Base-by-base conservation (phyloP, 352 stramenopile genomes). In the Pythium plurisporium region DNA sequence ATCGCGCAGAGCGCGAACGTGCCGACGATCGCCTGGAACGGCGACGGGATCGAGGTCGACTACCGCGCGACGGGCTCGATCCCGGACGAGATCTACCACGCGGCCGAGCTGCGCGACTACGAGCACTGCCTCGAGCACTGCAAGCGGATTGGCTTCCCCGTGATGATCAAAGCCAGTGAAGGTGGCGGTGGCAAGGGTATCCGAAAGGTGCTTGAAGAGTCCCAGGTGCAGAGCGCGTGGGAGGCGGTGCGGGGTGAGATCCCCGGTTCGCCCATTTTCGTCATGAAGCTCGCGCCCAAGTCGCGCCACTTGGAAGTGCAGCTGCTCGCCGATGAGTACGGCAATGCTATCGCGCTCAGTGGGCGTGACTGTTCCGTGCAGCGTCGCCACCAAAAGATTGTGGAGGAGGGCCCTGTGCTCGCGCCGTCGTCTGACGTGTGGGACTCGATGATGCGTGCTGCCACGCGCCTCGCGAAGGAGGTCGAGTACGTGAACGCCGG, bases 141-240 rank as follows among this genome's bases (percentile, higher is more conserved):
- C 59, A 86, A 89, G 33, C 76, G 89, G 55, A 98, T 99, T 72
- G 97, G 97, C 29, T 99, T 98, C 70, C 98, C 98, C 5, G 88
- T 99, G 49, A 99, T 99, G 97, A 99, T 99, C 73, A 99, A 99
- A 76, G 98, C 97, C 26, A 98, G 82, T 45, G 97, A 99, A 76
- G 98, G 97, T 47, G 98, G 98, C 47, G 98, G 98, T 45, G 98
- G 98, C 59, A 99, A 99, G 71, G 97, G 97, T 64, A 99, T 99
- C 79, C 94, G 97, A 30, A 98, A 97, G 74, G 90, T 98, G 8
- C 77, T 77, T 54, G 82, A 93, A 30, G 69, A 83, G 37, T 90
- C 94, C 23, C 85, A 99, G 59, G 91, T 99, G 27, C 74, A 87
- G 33, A 89, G 82, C 55, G 91, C 92, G 25, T 99, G 97, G 85